Evolutionary conservation across 352 stramenopile species (phyloP).

Genomic region (Pythium insidiosum): DNA sequence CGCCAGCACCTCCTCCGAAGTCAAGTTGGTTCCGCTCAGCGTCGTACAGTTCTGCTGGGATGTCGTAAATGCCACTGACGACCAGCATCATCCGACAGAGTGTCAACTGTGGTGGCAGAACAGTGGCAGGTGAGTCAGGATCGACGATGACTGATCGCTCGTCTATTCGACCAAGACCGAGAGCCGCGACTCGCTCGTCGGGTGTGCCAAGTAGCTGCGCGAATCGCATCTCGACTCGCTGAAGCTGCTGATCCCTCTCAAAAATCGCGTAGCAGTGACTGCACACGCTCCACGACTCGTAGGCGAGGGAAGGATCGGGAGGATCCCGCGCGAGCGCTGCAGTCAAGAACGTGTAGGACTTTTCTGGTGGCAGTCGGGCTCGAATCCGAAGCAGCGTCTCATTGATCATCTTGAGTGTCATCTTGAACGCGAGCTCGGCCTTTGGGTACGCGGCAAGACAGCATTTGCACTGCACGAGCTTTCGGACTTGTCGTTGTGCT

Average conservation of each 20-base stretch:
- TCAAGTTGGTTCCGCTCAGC: no score
- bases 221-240: constrained; percentile 61
- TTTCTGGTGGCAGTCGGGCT: constrained; percentile 39
- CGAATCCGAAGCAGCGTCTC: constrained; percentile 69
- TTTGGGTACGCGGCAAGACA: constrained; percentile 66
- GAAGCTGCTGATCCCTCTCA: constrained; percentile 71
- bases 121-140: constrained; percentile 24
- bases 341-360: constrained; percentile 36
- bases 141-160: constrained; percentile 36
- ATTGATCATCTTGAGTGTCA: constrained; percentile 85
- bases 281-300: constrained; percentile 81
- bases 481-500: constrained; percentile 55
- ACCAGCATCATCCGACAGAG: constrained; percentile 69
- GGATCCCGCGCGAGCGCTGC: constrained; percentile 32
- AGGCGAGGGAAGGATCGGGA: constrained; percentile 47
- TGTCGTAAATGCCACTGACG: constrained; percentile 79
- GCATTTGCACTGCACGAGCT: constrained; percentile 74
- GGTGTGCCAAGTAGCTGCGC: constrained; percentile 36
- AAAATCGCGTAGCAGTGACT: constrained; percentile 83
- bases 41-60: constrained; percentile 64
- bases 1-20: constrained; percentile 19
- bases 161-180: constrained; percentile 42
- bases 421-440: constrained; percentile 77
- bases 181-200: constrained; percentile 17
- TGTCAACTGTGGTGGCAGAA: constrained; percentile 61